These are phyloP conservation scores for Neurospora sp. DNA, from an alignment of 495 filamentous ascomycete genomes.

Conservation along the genomic window DNA sequence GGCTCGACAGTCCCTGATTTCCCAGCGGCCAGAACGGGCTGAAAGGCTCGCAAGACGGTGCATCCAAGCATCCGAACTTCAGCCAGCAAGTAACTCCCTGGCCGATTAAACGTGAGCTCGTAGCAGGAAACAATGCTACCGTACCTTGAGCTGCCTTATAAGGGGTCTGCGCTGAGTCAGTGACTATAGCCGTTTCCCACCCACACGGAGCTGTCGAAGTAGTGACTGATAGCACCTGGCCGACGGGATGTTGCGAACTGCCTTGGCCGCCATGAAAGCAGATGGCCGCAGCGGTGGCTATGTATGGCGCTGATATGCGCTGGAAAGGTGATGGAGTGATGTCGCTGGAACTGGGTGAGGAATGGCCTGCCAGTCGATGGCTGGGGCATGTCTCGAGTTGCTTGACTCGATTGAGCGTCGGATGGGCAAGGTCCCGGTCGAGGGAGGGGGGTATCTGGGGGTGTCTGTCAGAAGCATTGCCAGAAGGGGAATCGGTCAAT, in stretches of 20 bases:
- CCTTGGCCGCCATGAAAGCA: background rate
- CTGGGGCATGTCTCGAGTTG: background rate
- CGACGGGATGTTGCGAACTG: background rate
- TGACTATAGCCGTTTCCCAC: background rate
- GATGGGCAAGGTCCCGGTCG: conserved; percentile 8
- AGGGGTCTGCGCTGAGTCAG: background rate
- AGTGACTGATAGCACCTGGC: background rate
- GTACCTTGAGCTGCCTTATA: background rate
- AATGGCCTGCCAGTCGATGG: background rate
- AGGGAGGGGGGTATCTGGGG: conserved; percentile 9
- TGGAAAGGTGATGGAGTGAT: background rate
- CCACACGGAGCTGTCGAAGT: background rate
- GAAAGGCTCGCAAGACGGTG: background rate
- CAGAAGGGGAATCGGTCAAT: conserved; percentile 1
- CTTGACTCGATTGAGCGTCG: conserved; percentile 21
- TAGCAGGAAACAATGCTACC: background rate
- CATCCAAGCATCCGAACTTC: background rate
- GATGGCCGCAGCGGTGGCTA: background rate
- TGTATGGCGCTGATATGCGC: background rate
- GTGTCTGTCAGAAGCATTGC: conserved; percentile 2
- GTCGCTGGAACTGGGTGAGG: background rate
- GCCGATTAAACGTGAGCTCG: background rate
- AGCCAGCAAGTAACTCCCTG: background rate
- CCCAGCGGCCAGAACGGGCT: conserved; percentile 2
- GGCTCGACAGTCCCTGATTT: background rate